phyloP scores from a whole-genome alignment of 352 stramenopile genomes.

The Phytophthora europaea region DNA sequence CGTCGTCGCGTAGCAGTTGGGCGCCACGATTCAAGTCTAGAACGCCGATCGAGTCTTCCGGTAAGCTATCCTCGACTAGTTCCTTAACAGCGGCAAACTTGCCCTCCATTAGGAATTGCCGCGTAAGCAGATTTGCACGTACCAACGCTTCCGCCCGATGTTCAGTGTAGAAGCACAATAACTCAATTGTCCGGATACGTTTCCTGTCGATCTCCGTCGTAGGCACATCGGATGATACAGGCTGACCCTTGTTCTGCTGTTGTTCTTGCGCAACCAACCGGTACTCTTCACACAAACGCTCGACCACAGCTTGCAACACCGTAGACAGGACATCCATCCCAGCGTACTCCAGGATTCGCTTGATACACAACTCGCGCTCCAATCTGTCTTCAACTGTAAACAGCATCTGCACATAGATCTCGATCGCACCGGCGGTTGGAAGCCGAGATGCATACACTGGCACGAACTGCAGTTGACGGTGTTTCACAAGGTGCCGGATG shows the following conservation, averaged over 20 bases:
- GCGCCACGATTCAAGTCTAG: conserved; percentile 60
- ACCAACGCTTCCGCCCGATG: conserved; percentile 72
- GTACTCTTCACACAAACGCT: conserved; percentile 57
- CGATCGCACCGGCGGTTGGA: conserved; percentile 61
- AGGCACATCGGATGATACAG: conserved; percentile 27
- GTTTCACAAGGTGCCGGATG: conserved; percentile 85
- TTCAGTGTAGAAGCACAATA: conserved; percentile 78
- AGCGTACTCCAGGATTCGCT: conserved; percentile 73
- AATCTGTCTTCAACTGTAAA: conserved; percentile 62
- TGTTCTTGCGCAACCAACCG: conserved; percentile 38
- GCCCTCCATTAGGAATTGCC: conserved; percentile 77
- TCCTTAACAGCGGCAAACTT: conserved; percentile 74
- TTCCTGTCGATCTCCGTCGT: conserved; percentile 62
- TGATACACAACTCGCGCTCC: conserved; percentile 77
- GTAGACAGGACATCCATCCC: conserved; percentile 72
- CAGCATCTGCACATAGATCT: conserved; percentile 86
- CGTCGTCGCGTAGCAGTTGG: conserved; percentile 51
- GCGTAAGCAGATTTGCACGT: conserved; percentile 67
- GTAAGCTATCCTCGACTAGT: conserved; percentile 66
- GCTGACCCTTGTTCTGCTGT: conserved; percentile 34
- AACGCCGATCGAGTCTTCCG: conserved; percentile 76
- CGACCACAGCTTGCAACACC: conserved; percentile 65
- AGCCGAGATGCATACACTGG: conserved; percentile 79
- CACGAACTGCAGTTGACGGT: conserved; percentile 79
- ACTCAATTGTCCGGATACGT: conserved; percentile 76